A percentile compares a stretch with the other conserved stretches of the same genome.
Evolutionary conservation across 2,329 filamentous ascomycete genomes (phyloP).

Genomic region (Beauveria medogensis): DNA sequence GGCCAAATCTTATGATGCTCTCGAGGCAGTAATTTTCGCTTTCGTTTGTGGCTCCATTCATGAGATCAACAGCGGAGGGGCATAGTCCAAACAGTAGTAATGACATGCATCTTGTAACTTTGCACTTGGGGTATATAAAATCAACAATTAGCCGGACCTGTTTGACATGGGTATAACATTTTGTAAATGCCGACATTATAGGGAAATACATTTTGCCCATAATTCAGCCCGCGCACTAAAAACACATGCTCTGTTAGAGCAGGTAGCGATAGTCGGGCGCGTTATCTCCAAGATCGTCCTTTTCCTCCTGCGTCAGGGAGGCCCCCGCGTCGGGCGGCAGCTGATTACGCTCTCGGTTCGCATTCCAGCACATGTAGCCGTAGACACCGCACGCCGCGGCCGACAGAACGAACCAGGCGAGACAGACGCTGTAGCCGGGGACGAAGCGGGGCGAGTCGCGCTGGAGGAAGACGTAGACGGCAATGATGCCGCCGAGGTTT

Average conservation of each 20-base stretch:
- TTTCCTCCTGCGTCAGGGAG: constrained; percentile 50
- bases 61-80: too few relatives aligned
- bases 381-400: constrained; percentile 55
- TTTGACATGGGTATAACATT: background rate
- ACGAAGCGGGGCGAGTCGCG: constrained; percentile 62
- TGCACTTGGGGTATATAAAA: constrained; percentile 4
- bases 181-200: background rate
- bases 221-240: background rate
- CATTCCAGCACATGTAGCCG: constrained; percentile 44
- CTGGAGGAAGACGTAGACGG: constrained; percentile 60
- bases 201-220: background rate
- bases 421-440: constrained; percentile 68
- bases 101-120: background rate
- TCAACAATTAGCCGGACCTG: background rate
- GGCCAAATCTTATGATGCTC: constrained; percentile 22
- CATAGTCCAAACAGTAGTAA: background rate
- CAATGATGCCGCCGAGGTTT: constrained; percentile 72
- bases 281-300: constrained; percentile 51
- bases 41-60: too few relatives aligned
- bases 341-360: constrained; percentile 54
- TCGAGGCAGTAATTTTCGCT: too few relatives aligned
- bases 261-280: constrained; percentile 53
- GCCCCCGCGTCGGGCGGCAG: constrained; percentile 24
- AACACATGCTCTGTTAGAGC: constrained; percentile 27
- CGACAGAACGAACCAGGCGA: constrained; percentile 65